phyloP scores from a whole-genome alignment of 768 basidiomycete genomes.

The Pleurotus tuber-regium region DNA sequence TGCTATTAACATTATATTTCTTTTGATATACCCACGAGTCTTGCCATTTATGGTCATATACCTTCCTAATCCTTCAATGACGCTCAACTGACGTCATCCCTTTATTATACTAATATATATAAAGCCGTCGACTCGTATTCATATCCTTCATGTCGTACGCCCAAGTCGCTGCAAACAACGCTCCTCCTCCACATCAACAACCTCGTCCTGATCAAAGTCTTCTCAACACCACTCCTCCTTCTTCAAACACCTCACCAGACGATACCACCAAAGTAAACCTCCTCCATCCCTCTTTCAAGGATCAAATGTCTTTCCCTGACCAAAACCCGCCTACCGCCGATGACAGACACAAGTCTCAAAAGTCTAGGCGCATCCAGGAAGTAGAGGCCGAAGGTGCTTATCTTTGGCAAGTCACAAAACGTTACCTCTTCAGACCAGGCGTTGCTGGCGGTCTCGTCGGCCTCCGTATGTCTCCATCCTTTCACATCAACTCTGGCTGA shows the following conservation, averaged over 20 bases:
- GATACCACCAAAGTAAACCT: constrained; percentile 55
- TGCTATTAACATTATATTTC: not conserved
- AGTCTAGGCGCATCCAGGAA: constrained; percentile 2
- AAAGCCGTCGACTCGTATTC: not conserved
- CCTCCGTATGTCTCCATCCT: constrained; percentile 42
- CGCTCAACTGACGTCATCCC: not conserved
- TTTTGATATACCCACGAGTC: not conserved
- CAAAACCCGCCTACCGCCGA: not conserved
- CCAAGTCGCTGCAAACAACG: constrained; percentile 58
- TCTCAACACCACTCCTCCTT: constrained; percentile 47
- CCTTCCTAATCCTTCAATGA: not conserved
- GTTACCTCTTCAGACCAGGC: constrained; percentile 59
- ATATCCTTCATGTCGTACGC: constrained; percentile 65
- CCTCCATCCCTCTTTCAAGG: constrained; percentile 48
- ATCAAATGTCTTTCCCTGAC: constrained; percentile 29
- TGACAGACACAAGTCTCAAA: not conserved
- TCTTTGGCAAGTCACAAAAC: constrained; percentile 49
- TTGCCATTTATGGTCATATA: not conserved
- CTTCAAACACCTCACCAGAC: constrained; percentile 38
- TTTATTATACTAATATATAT: not conserved
- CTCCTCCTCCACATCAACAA: constrained; percentile 46
- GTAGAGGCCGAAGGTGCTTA: constrained; percentile 49
- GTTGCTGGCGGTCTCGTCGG: constrained; percentile 74
- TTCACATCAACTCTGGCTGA: not conserved
- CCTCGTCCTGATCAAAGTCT: constrained; percentile 66